Conservation (phyloP, 257 asterid genomes). For the Solanum etuberosum region DNA sequence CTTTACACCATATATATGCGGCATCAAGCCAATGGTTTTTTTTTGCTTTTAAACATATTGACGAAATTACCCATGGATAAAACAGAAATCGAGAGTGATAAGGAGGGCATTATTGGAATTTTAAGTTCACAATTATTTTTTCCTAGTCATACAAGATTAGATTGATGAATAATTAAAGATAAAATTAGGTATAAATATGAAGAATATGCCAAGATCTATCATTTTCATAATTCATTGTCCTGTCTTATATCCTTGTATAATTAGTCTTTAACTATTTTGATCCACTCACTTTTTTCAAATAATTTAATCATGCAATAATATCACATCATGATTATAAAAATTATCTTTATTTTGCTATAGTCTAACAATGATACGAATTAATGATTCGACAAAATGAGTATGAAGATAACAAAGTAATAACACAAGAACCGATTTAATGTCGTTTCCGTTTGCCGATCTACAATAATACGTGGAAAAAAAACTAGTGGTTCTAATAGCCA, state of each 20-base stretch:
- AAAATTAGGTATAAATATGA: neutral
- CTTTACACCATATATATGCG: conserved; percentile 50
- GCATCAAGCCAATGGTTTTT: conserved; percentile 45
- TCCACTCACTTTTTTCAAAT: neutral
- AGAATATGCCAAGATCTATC: neutral
- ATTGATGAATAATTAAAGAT: neutral
- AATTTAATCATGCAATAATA: neutral
- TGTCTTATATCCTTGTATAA: neutral
- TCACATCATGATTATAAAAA: neutral
- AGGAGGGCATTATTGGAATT: conserved; percentile 3
- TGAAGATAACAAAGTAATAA: neutral
- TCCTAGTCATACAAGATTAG: neutral
- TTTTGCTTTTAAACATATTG: neutral
- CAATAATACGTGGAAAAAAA: no score
- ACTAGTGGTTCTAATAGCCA: neutral
- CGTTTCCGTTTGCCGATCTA: accelerated
- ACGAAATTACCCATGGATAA: conserved; percentile 9
- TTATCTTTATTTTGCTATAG: neutral
- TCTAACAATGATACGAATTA: neutral
- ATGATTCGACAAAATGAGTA: neutral
- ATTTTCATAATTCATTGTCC: neutral
- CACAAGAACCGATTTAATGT: neutral
- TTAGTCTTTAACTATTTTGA: neutral
- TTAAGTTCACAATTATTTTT: neutral
- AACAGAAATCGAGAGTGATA: neutral